Percentiles rank a stretch among this genome's conserved stretches.
Evolutionary conservation across 2,329 filamentous ascomycete species (phyloP).

Genomic region (Akanthomyces uredinophilus): DNA sequence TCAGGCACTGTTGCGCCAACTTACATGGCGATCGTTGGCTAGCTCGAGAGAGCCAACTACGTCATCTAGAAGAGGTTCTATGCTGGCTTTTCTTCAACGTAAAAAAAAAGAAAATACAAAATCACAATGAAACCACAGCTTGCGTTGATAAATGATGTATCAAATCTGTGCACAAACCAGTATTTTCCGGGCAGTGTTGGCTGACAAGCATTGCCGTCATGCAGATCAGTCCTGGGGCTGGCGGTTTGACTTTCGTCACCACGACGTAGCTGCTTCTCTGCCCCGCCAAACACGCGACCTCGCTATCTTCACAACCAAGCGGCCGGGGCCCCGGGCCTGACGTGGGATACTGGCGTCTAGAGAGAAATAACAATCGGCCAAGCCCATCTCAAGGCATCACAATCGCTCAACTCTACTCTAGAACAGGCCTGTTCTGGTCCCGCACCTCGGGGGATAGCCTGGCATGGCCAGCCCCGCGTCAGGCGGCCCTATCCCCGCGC

Average conservation of each 20-base stretch:
- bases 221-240: neutral
- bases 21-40: no score
- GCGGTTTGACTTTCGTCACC: neutral
- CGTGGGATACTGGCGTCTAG: neutral
- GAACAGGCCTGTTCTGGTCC: neutral
- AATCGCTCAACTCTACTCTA: neutral
- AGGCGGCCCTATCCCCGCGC: conserved; percentile 54
- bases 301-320: neutral
- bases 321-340: neutral
- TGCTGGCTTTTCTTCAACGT: neutral
- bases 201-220: neutral
- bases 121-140: neutral
- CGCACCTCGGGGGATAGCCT: neutral
- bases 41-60: neutral
- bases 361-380: neutral
- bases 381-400: neutral
- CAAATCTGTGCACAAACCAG: no score
- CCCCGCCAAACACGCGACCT: conserved; percentile 9
- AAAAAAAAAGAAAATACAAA: neutral
- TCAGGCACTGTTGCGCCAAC: no score
- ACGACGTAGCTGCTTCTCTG: neutral
- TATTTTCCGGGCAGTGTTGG: neutral
- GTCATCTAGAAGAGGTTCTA: neutral
- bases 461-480: conserved; percentile 18
- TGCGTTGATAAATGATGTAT: no score